Conservation (phyloP, 2,329 filamentous ascomycete species). For the Lachnum nothofagi region DNA sequence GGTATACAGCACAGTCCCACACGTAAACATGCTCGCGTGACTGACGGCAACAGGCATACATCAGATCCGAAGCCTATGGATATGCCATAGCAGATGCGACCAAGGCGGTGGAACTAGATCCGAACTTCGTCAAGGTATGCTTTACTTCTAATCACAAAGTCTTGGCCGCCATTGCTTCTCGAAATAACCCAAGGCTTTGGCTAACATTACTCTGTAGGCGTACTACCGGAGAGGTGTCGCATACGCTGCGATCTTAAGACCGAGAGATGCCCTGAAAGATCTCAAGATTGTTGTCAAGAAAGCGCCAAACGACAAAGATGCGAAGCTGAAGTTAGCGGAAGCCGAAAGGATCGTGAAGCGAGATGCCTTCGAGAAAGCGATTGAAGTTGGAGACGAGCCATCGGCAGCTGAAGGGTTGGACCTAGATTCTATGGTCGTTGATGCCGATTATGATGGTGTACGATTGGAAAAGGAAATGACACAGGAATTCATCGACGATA, state of each 20-base stretch:
- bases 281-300: slow-evolving; percentile 87
- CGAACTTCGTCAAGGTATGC: slow-evolving; percentile 78
- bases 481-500: slow-evolving; percentile 93
- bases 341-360: slow-evolving; percentile 93
- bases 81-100: slow-evolving; percentile 88
- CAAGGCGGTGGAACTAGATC: slow-evolving; percentile 84
- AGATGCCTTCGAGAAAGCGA: slow-evolving; percentile 87
- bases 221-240: slow-evolving; percentile 92
- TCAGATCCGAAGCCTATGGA: slow-evolving; percentile 92
- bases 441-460: slow-evolving; percentile 79
- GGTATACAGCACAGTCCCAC: slow-evolving; percentile 46
- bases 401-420: slow-evolving; percentile 89
- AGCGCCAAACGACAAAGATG: slow-evolving; percentile 83
- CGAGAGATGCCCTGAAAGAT: slow-evolving; percentile 82
- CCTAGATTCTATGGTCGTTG: slow-evolving; percentile 76
- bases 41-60: slow-evolving; percentile 67
- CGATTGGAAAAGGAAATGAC: slow-evolving; percentile 80
- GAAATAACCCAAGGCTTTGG: background rate
- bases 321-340: slow-evolving; percentile 82
- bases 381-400: slow-evolving; percentile 86
- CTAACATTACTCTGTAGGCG: slow-evolving; percentile 51
- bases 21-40: slow-evolving; percentile 39
- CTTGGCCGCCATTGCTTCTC: background rate
- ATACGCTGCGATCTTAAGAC: slow-evolving; percentile 82
- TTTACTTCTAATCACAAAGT: background rate